Evolutionary conservation across 148 eudicot species (phyloP).

Genomic region (Camellia granthamiana): DNA sequence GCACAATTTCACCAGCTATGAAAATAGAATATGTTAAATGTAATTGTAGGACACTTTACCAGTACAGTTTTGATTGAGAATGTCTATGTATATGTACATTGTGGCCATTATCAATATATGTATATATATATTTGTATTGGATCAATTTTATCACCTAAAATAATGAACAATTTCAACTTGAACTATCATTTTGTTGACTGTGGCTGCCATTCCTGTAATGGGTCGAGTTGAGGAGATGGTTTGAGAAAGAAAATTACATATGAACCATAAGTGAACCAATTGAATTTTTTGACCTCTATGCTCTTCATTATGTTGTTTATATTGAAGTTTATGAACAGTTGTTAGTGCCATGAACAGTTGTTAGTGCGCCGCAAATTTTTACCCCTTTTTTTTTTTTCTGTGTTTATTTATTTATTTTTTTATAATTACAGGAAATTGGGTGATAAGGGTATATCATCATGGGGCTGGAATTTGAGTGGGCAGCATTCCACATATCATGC

Average conservation of each 20-base stretch:
- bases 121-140: neutral
- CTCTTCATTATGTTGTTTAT: neutral
- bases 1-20: neutral
- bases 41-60: neutral
- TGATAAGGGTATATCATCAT: constrained; percentile 86
- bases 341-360: neutral
- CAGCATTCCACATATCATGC: constrained; percentile 99
- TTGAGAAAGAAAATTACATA: neutral
- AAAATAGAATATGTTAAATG: neutral
- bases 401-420: neutral
- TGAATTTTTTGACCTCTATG: neutral
- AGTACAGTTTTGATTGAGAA: neutral
- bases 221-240: constrained; percentile 1
- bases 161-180: too few relatives aligned
- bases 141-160: neutral
- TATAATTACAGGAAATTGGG: constrained; percentile 55
- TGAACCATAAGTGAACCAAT: neutral
- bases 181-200: neutral
- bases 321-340: neutral
- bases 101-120: neutral
- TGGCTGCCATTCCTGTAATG: neutral
- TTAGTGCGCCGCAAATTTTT: neutral
- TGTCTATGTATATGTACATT: neutral
- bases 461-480: constrained; percentile 99
- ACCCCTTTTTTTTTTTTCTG: neutral